Evolutionary conservation across 2,329 filamentous ascomycete species (phyloP).

Genomic region (Escovopsis sp.): DNA sequence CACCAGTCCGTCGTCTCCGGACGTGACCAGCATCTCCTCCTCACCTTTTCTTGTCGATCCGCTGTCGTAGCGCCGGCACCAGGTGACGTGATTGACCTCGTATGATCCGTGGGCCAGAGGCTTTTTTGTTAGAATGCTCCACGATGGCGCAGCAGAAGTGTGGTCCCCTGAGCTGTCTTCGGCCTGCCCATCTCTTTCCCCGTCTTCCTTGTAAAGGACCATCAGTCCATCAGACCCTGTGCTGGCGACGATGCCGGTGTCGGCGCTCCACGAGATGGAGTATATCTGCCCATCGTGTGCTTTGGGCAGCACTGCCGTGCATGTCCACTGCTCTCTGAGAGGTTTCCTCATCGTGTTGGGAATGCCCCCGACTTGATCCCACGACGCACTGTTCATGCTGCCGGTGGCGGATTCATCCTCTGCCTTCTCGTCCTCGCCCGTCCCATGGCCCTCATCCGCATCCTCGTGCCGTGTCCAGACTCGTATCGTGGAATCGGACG

Average conservation of each 20-base stretch:
- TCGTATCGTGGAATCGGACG: conserved; percentile 65
- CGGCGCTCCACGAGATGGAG: conserved; percentile 67
- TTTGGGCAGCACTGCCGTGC: conserved; percentile 60
- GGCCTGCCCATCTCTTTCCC: conserved; percentile 11
- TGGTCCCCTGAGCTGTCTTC: conserved; percentile 12
- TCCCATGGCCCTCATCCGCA: conserved; percentile 7
- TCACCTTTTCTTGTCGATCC: conserved; percentile 36
- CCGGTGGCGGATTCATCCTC: conserved; percentile 11
- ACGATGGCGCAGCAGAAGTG: conserved; percentile 21
- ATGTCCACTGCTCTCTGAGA: conserved; percentile 70
- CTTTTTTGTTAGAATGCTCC: conserved; percentile 56
- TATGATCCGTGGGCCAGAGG: conserved; percentile 77
- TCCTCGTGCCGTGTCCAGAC: conserved; percentile 59
- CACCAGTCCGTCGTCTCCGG: conserved; percentile 82
- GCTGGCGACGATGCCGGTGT: conserved; percentile 67
- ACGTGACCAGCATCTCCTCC: conserved; percentile 81
- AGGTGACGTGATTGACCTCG: conserved; percentile 84
- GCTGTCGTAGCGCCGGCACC: conserved; percentile 66
- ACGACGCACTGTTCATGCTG: conserved; percentile 14
- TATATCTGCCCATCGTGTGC: conserved; percentile 74
- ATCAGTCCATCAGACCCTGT: conserved; percentile 77
- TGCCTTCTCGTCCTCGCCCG: conserved; percentile 23
- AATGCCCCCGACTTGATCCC: conserved; percentile 41
- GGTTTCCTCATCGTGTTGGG: conserved; percentile 80
- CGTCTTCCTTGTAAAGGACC: conserved; percentile 58